These are phyloP conservation scores for Penicillium subrubescens DNA, from an alignment of 495 filamentous ascomycete genomes.

Conservation along the genomic window DNA sequence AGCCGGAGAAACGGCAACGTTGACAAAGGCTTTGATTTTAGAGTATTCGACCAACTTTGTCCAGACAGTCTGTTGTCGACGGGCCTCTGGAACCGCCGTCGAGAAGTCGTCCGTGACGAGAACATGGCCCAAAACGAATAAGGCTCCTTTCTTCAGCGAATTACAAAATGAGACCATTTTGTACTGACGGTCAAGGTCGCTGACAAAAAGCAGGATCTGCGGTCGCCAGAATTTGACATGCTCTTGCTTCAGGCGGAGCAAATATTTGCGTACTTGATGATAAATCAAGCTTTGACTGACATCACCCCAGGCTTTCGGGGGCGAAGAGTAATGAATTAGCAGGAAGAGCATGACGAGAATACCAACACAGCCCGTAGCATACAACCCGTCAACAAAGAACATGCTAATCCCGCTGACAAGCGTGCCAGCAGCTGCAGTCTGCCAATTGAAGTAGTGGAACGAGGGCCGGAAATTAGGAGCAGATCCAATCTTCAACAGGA, in stretches of 20 bases:
- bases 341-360: slow-evolving; percentile 76
- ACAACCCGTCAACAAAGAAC: slow-evolving; percentile 88
- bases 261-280: slow-evolving; percentile 87
- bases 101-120: slow-evolving; percentile 84
- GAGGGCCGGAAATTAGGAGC: slow-evolving; percentile 88
- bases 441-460: slow-evolving; percentile 87
- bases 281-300: slow-evolving; percentile 89
- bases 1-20: slow-evolving; percentile 77
- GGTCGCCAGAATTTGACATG: slow-evolving; percentile 94
- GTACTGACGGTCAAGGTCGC: slow-evolving; percentile 74
- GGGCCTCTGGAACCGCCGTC: slow-evolving; percentile 75
- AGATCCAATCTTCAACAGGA: slow-evolving; percentile 87
- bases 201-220: slow-evolving; percentile 82
- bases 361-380: slow-evolving; percentile 73
- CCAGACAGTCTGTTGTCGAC: slow-evolving; percentile 79
- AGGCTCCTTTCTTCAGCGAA: slow-evolving; percentile 81
- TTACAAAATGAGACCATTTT: slow-evolving; percentile 90
- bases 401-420: slow-evolving; percentile 75
- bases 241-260: slow-evolving; percentile 78
- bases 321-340: slow-evolving; percentile 80
- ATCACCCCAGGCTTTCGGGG: slow-evolving; percentile 88
- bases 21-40: slow-evolving; percentile 88
- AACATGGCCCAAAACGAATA: slow-evolving; percentile 86
- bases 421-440: slow-evolving; percentile 74
- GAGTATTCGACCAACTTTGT: slow-evolving; percentile 83